Conservation (phyloP, 73 alveolate species). For the Urostyla sp. region DNA sequence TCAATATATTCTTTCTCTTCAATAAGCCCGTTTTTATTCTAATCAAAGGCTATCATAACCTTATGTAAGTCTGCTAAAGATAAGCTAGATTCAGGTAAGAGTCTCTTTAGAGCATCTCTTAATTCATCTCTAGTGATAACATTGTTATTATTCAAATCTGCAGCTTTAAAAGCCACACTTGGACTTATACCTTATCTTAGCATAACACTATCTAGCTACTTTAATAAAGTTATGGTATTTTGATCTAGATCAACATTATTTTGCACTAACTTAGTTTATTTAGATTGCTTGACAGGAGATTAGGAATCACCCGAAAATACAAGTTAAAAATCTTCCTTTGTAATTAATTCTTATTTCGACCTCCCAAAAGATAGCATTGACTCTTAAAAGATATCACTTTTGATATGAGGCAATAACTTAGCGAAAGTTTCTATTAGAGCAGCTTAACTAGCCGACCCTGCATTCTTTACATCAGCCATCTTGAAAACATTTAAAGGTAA, state of each 20-base stretch:
- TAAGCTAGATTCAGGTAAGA: slow-evolving; percentile 35
- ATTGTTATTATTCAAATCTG: slow-evolving; percentile 31
- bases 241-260: slow-evolving; percentile 9
- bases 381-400: slow-evolving; percentile 44
- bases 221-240: slow-evolving; percentile 12
- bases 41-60: slow-evolving; percentile 41
- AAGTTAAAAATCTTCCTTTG: slow-evolving; percentile 25
- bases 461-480: slow-evolving; percentile 55
- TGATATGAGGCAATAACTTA: slow-evolving; percentile 47
- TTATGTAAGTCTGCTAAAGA: slow-evolving; percentile 12
- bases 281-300: background rate
- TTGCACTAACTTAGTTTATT: background rate
- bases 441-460: background rate
- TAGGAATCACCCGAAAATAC: slow-evolving; percentile 3
- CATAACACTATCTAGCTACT: slow-evolving; percentile 52
- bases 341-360: background rate
- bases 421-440: slow-evolving; percentile 17
- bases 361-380: slow-evolving; percentile 20
- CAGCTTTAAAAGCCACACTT: slow-evolving; percentile 57
- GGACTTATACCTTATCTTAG: slow-evolving; percentile 47
- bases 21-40: slow-evolving; percentile 30
- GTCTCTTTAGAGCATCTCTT: slow-evolving; percentile 28
- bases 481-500: slow-evolving; percentile 56
- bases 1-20: slow-evolving; percentile 49
- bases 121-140: slow-evolving; percentile 48